Conservation (phyloP, 176 grass and related monocot genomes). For the Phyllostachys edulis region DNA sequence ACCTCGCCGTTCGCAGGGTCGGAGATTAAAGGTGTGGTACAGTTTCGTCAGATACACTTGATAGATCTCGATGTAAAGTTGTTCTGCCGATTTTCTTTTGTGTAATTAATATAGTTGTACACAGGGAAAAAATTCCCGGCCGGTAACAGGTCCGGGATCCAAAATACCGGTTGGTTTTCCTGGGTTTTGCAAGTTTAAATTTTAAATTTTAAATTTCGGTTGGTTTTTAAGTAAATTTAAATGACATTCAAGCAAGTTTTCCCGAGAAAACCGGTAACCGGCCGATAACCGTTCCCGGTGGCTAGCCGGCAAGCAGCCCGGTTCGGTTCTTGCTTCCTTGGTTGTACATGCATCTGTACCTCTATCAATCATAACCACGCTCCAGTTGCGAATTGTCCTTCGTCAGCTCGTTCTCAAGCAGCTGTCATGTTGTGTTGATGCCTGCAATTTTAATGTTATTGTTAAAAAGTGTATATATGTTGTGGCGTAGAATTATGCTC, state of each 20-base stretch:
- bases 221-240: too few species aligned
- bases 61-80: slow-evolving; percentile 25
- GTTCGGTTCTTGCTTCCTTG: too few species aligned
- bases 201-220: too few species aligned
- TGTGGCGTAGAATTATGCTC: neutral
- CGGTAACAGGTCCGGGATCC: too few species aligned
- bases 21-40: neutral
- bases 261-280: too few species aligned
- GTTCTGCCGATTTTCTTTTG: neutral
- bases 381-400: neutral
- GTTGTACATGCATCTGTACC: slow-evolving; percentile 17
- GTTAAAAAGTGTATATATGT: neutral
- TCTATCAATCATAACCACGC: neutral
- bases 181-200: too few species aligned
- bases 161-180: too few species aligned
- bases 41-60: neutral
- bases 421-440: neutral
- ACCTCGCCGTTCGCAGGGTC: neutral
- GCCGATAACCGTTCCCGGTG: too few species aligned
- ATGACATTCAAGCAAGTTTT: too few species aligned
- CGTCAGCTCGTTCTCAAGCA: neutral
- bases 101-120: slow-evolving; percentile 10
- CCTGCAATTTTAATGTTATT: neutral
- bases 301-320: too few species aligned
- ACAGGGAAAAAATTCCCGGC: too few species aligned